These are phyloP conservation scores for Starmerella apicola DNA, from an alignment of 805 yeast species.

Conservation along the genomic window DNA sequence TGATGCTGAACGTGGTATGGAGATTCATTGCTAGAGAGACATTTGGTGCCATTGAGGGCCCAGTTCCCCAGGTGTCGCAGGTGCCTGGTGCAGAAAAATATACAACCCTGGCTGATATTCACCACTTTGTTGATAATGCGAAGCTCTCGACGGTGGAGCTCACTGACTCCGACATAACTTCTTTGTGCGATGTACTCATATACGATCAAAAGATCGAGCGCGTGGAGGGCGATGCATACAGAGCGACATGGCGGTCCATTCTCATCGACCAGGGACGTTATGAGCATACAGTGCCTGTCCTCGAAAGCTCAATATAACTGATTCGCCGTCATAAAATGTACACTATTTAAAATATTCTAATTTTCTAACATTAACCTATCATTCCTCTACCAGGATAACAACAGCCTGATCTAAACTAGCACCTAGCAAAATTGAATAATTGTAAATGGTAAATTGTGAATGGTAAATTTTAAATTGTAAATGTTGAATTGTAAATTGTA, in stretches of 20 bases:
- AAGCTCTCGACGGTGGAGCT: constrained; percentile 77
- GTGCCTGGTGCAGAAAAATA: constrained; percentile 49
- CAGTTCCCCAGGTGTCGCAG: constrained; percentile 35
- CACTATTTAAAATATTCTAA: neutral
- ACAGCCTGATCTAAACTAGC: too few species aligned
- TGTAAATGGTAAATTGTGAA: neutral
- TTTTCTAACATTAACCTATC: too few species aligned
- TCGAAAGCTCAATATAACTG: constrained; percentile 8
- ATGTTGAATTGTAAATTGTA: neutral
- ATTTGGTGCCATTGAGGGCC: constrained; percentile 44
- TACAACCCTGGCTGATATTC: constrained; percentile 62
- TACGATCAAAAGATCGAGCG: constrained; percentile 77
- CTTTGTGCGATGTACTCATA: constrained; percentile 76
- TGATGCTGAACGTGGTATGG: constrained; percentile 76
- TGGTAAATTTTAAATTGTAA: neutral
- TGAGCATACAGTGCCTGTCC: constrained; percentile 9
- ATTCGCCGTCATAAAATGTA: neutral
- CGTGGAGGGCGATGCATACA: constrained; percentile 47
- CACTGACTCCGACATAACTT: constrained; percentile 55
- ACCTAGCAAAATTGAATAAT: neutral
- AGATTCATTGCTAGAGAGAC: constrained; percentile 65
- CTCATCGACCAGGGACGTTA: constrained; percentile 19
- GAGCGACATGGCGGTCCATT: constrained; percentile 64
- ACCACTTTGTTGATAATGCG: constrained; percentile 56
- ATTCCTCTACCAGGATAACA: too few species aligned